Conservation (phyloP, 2,329 filamentous ascomycete species). For the Fusarium neocosmosporiellum region DNA sequence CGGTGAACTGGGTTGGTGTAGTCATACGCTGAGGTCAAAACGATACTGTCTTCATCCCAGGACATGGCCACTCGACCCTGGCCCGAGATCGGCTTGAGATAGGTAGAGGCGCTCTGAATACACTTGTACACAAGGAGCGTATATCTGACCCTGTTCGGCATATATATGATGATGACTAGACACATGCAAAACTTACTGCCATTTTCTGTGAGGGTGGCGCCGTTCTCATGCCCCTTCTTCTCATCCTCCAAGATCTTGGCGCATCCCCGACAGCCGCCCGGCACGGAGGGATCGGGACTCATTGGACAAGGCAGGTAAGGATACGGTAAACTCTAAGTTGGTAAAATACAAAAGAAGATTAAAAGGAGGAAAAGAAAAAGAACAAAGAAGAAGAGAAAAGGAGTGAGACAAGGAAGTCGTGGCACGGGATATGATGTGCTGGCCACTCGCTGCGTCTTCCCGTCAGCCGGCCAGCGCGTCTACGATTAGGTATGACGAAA, state of each 20-base stretch:
- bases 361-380: neutral
- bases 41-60: too few relatives aligned
- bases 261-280: conserved; percentile 34
- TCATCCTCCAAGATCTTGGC: conserved; percentile 40
- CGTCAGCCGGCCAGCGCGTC: conserved; percentile 3
- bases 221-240: conserved; percentile 12
- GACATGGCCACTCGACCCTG: neutral
- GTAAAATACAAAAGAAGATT: neutral
- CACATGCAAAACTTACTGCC: conserved; percentile 16
- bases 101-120: neutral
- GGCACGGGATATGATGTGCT: conserved; percentile 20
- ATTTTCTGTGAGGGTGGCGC: neutral
- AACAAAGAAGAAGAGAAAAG: neutral
- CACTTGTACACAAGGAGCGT: neutral
- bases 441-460: neutral
- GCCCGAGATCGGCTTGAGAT: neutral
- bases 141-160: neutral
- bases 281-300: conserved; percentile 8
- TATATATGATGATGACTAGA: neutral
- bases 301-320: neutral
- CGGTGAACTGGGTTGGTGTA: neutral
- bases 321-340: neutral
- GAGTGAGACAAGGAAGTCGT: conserved; percentile 11
- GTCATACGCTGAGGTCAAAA: neutral
- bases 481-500: conserved; percentile 1